Conservation (phyloP, 352 stramenopile species). For the Globisporangium mamillatum region DNA sequence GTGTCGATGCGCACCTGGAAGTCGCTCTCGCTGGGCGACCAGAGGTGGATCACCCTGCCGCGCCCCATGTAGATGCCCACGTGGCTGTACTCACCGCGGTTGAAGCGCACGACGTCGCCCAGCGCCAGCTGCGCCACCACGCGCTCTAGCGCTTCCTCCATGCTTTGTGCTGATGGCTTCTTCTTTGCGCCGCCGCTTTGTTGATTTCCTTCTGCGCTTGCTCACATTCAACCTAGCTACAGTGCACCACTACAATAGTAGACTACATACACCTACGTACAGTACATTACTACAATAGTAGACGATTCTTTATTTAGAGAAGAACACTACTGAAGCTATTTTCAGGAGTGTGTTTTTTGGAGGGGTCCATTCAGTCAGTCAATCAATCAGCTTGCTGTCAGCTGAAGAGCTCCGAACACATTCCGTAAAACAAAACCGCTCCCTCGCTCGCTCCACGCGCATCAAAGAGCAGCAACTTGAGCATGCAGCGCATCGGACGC, state of each 20-base stretch:
- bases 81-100: constrained; percentile 62
- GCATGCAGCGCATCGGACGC: neutral
- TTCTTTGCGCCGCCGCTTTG: neutral
- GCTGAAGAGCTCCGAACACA: neutral
- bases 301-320: neutral
- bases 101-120: constrained; percentile 65
- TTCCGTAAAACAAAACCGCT: neutral
- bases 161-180: neutral
- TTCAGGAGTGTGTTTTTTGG: neutral
- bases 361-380: neutral
- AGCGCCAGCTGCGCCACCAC: constrained; percentile 14
- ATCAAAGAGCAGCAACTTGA: neutral
- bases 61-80: constrained; percentile 49
- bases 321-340: neutral
- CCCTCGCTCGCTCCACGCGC: neutral
- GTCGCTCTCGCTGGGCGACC: constrained; percentile 36
- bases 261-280: neutral
- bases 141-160: constrained; percentile 9
- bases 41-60: constrained; percentile 60
- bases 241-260: neutral
- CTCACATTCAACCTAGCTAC: neutral
- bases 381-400: neutral
- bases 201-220: neutral
- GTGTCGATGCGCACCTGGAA: constrained; percentile 68
- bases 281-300: too few relatives aligned